A percentile compares a stretch with the other conserved stretches of the same genome.
phyloP scores from a whole-genome alignment of 1,284 basidiomycete genomes.

The Porogramme epimiltina region DNA sequence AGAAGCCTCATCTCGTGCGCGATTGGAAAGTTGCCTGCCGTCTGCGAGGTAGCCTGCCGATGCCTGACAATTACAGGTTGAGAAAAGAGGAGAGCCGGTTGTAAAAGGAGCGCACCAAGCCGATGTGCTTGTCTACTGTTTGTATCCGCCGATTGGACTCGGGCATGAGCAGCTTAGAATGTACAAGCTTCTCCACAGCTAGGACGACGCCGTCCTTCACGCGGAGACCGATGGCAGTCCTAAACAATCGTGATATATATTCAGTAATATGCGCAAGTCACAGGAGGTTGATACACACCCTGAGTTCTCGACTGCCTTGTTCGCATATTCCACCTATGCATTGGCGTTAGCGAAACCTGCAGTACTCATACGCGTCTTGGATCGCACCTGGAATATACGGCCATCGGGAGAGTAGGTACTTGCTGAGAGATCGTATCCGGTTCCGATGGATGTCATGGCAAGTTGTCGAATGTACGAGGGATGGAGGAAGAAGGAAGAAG shows the following conservation, averaged over 20 bases:
- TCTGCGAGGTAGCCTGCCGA: conserved; percentile 95
- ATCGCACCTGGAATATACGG: conserved; percentile 89
- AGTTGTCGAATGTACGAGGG: conserved; percentile 2
- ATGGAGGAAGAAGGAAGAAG: conserved; percentile 1
- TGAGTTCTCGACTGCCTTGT: conserved; percentile 98
- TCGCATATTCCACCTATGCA: conserved; percentile 92
- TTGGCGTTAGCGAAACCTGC: conserved; percentile 6
- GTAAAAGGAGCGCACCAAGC: conserved; percentile 63
- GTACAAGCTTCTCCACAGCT: conserved; percentile 97
- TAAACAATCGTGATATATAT: conserved; percentile 31
- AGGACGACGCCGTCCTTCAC: conserved; percentile 94
- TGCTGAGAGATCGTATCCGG: conserved; percentile 97
- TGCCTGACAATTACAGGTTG: conserved; percentile 53
- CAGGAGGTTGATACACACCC: conserved; percentile 54
- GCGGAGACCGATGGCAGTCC: conserved; percentile 89
- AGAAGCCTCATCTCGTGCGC: conserved; percentile 85
- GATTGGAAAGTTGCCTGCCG: conserved; percentile 86
- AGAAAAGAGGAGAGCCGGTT: not conserved
- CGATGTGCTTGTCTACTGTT: conserved; percentile 91
- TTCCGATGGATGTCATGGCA: conserved; percentile 95
- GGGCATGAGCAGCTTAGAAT: conserved; percentile 95
- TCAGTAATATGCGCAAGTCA: not conserved
- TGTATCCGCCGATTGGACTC: conserved; percentile 93
- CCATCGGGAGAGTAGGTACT: conserved; percentile 99
- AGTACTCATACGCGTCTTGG: conserved; percentile 21